Evolutionary conservation across 305 asterid genomes (phyloP).

Genomic region (Salvia sclarea): DNA sequence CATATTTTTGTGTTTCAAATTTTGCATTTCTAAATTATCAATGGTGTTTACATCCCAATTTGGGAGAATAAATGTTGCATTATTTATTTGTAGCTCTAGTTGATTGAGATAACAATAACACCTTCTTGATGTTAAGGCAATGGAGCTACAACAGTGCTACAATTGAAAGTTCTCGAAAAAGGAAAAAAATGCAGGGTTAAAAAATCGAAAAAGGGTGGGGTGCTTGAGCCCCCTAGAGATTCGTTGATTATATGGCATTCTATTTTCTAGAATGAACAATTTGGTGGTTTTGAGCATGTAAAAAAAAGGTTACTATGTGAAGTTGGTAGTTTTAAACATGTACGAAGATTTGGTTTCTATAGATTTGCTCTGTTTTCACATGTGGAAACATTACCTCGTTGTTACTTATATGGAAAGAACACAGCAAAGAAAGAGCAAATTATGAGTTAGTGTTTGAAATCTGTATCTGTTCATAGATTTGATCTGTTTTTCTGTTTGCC

Average conservation of each 20-base stretch:
- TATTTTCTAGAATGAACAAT: constrained; percentile 1
- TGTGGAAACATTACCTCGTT: neutral
- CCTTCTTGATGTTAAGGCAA: neutral
- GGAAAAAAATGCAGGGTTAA: no score
- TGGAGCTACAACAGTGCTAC: no score
- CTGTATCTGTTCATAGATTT: neutral
- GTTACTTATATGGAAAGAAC: neutral
- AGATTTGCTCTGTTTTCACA: neutral
- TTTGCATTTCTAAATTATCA: constrained; percentile 12
- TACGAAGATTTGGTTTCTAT: neutral
- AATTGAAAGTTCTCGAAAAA: no score
- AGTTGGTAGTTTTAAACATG: neutral
- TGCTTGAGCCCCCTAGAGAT: no score
- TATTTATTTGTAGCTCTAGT: no score
- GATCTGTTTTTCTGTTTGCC: neutral
- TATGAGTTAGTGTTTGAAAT: neutral
- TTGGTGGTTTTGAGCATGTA: neutral
- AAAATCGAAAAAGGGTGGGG: no score
- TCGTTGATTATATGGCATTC: neutral
- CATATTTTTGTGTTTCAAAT: neutral
- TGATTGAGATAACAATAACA: no score
- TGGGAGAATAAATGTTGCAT: no score
- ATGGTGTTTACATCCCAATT: neutral
- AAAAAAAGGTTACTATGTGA: no score
- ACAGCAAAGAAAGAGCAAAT: neutral